These are phyloP conservation scores for Bipolaris oryzae DNA, from an alignment of 2,329 filamentous ascomycete genomes.

Conservation along the genomic window DNA sequence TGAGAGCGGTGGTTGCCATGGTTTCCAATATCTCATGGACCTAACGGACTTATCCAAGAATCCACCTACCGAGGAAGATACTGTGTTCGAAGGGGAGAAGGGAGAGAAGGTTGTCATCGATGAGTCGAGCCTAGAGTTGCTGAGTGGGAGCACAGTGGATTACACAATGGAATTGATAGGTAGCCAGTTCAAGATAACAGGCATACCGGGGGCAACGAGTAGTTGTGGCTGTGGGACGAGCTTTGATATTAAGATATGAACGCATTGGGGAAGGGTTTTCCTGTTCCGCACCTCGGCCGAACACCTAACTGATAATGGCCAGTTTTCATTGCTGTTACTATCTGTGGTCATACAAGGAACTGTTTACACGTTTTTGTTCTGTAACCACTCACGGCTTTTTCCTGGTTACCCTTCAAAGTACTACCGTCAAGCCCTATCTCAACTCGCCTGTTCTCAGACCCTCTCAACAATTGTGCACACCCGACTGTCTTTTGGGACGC, in stretches of 20 bases:
- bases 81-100: conserved; percentile 74
- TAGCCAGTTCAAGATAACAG: conserved; percentile 93
- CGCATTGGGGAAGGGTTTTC: not conserved
- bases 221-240: conserved; percentile 97
- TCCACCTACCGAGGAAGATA: conserved; percentile 72
- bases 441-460: too few species aligned
- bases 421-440: too few species aligned
- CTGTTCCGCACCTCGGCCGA: not conserved
- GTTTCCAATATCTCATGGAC: conserved; percentile 96
- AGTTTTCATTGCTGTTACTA: not conserved
- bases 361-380: too few species aligned
- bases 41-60: conserved; percentile 67
- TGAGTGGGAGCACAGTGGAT: conserved; percentile 94
- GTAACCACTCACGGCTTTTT: too few species aligned
- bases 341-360: too few species aligned
- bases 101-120: conserved; percentile 87
- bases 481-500: too few species aligned
- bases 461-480: too few species aligned
- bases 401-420: too few species aligned
- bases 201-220: conserved; percentile 89
- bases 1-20: conserved; percentile 93
- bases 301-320: not conserved
- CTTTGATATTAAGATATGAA: conserved; percentile 78
- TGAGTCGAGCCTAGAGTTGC: conserved; percentile 79
- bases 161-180: conserved; percentile 96